A percentile compares a stretch with the other conserved stretches of the same genome.
These are phyloP conservation scores for Rhodotorula sphaerocarpa DNA, from an alignment of 768 basidiomycete genomes.

Conservation along the genomic window DNA sequence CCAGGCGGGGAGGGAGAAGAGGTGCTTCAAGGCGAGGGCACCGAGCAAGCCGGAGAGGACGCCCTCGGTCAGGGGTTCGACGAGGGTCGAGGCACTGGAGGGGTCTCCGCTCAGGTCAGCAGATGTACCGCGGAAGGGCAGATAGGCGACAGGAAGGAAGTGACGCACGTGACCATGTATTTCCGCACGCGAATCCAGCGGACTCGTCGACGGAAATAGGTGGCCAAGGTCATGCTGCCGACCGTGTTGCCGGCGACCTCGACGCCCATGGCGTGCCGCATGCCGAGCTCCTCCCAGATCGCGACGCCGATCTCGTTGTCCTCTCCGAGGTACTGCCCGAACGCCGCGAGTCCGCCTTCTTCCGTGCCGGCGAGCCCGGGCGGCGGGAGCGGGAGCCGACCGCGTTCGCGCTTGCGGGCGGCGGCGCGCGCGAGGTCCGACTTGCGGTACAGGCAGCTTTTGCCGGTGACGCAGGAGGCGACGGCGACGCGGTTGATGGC, in stretches of 20 bases:
- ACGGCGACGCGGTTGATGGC: constrained; percentile 82
- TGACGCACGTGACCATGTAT: constrained; percentile 68
- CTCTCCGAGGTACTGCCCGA: constrained; percentile 84
- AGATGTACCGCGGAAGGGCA: background rate
- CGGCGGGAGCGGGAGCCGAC: background rate
- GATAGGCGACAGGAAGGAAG: no score
- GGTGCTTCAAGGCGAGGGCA: constrained; percentile 52
- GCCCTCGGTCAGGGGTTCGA: constrained; percentile 89
- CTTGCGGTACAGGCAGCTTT: constrained; percentile 86
- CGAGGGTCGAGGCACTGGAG: constrained; percentile 60
- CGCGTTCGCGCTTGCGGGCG: constrained; percentile 39
- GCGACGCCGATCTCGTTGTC: constrained; percentile 94
- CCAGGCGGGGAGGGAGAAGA: constrained; percentile 47
- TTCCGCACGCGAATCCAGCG: constrained; percentile 97
- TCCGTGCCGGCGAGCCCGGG: constrained; percentile 1
- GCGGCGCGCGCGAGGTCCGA: constrained; percentile 73
- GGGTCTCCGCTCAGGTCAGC: background rate
- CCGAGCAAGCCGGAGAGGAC: constrained; percentile 62
- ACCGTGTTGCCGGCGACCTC: constrained; percentile 84
- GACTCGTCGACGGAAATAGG: constrained; percentile 79
- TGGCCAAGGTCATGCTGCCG: constrained; percentile 72
- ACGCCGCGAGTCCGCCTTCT: constrained; percentile 53
- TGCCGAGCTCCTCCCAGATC: constrained; percentile 84
- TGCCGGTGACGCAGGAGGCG: constrained; percentile 94
- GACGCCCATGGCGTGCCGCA: constrained; percentile 79